These are phyloP conservation scores for Trichoderma arundinaceum DNA, from an alignment of 2,329 filamentous ascomycete species.

Conservation along the genomic window DNA sequence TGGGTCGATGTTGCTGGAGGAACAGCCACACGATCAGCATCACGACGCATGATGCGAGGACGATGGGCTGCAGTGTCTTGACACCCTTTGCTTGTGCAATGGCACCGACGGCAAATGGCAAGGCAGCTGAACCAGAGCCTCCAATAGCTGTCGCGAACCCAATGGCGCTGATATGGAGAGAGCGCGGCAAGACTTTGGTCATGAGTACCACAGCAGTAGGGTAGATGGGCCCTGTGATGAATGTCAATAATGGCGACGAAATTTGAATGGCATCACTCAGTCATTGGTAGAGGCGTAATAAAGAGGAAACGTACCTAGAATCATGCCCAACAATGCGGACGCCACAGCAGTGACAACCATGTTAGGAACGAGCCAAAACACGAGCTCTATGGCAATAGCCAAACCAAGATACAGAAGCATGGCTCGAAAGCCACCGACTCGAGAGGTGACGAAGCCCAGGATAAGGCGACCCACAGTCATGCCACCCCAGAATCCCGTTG, in stretches of 20 bases:
- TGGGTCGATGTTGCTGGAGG: slow-evolving; percentile 18
- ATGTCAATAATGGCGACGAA: neutral
- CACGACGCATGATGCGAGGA: slow-evolving; percentile 12
- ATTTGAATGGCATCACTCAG: too few relatives aligned
- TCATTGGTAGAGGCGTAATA: neutral
- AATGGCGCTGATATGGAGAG: slow-evolving; percentile 79
- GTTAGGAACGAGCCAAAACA: slow-evolving; percentile 82
- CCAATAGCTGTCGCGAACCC: slow-evolving; percentile 82
- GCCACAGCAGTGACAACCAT: slow-evolving; percentile 77
- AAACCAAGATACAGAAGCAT: slow-evolving; percentile 67
- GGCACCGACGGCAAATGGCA: slow-evolving; percentile 71
- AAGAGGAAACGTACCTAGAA: neutral
- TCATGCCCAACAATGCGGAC: slow-evolving; percentile 61
- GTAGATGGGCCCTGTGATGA: slow-evolving; percentile 76
- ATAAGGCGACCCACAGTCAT: slow-evolving; percentile 73
- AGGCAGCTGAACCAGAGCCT: slow-evolving; percentile 70
- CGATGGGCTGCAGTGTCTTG: slow-evolving; percentile 49
- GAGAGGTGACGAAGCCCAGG: slow-evolving; percentile 72
- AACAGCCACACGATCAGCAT: slow-evolving; percentile 21
- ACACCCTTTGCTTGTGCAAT: slow-evolving; percentile 66
- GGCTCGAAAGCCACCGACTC: slow-evolving; percentile 71
- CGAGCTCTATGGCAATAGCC: slow-evolving; percentile 68
- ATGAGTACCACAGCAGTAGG: slow-evolving; percentile 74
- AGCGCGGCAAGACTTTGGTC: slow-evolving; percentile 73
- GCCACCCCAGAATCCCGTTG: slow-evolving; percentile 82